phyloP scores from a whole-genome alignment of 805 yeast species.

The Starmera pachycereana region DNA sequence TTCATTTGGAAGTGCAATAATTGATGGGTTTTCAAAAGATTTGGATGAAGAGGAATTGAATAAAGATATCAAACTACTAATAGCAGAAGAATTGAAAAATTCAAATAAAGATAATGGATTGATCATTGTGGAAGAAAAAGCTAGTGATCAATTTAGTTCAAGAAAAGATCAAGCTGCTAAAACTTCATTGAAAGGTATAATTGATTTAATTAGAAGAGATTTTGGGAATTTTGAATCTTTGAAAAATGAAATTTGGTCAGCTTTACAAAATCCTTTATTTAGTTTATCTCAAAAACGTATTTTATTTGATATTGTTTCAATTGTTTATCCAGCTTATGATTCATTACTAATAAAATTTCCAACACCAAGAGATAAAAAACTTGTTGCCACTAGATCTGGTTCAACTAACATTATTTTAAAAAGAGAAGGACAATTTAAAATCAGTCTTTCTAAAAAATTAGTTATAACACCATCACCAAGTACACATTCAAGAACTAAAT shows the following conservation, averaged over 20 bases:
- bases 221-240: constrained; percentile 46
- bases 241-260: constrained; percentile 53
- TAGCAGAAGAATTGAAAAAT: neutral
- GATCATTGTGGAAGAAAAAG: constrained; percentile 50
- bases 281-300: constrained; percentile 50
- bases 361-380: constrained; percentile 57
- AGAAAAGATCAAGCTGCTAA: constrained; percentile 62
- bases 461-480: constrained; percentile 1
- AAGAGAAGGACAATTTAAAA: constrained; percentile 32
- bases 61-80: constrained; percentile 7
- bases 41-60: constrained; percentile 57
- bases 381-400: constrained; percentile 48
- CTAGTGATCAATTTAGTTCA: constrained; percentile 30
- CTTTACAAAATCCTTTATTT: constrained; percentile 50
- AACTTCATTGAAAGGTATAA: constrained; percentile 52
- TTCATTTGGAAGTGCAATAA: constrained; percentile 57
- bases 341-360: constrained; percentile 51
- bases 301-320: constrained; percentile 53
- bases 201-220: constrained; percentile 53
- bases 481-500: constrained; percentile 2
- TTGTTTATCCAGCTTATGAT: constrained; percentile 54
- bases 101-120: constrained; percentile 22
- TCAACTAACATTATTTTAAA: constrained; percentile 47
- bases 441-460: constrained; percentile 10
- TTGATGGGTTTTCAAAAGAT: constrained; percentile 46